Percentiles rank a stretch among this genome's conserved stretches.
These are phyloP conservation scores for Zygosaccharomyces lentus DNA, from an alignment of 805 yeast genomes.

Conservation along the genomic window DNA sequence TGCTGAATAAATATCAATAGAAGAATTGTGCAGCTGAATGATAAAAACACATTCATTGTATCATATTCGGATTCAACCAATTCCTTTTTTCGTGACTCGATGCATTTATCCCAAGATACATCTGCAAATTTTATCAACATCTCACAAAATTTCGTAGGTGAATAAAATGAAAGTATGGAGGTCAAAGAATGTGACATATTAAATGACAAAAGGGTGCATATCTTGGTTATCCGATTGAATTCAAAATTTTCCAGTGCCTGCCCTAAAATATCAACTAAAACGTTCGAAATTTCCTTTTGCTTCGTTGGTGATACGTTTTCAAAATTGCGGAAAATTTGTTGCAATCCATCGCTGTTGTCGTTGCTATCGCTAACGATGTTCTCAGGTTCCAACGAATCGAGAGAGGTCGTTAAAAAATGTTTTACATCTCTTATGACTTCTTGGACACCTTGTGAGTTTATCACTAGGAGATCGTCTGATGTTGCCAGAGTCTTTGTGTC, in stretches of 20 bases:
- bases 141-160: constrained; percentile 42
- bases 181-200: constrained; percentile 39
- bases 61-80: constrained; percentile 43
- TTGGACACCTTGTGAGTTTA: constrained; percentile 31
- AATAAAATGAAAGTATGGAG: constrained; percentile 42
- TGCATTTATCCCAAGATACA: constrained; percentile 31
- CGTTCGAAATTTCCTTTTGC: constrained; percentile 43
- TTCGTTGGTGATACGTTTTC: constrained; percentile 43
- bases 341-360: constrained; percentile 52
- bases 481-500: constrained; percentile 34
- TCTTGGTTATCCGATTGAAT: constrained; percentile 42
- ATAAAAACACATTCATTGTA: constrained; percentile 62
- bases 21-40: constrained; percentile 59
- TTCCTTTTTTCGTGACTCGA: constrained; percentile 13
- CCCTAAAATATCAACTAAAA: constrained; percentile 32
- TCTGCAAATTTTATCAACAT: constrained; percentile 54
- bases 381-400: constrained; percentile 30
- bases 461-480: constrained; percentile 35
- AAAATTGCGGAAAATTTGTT: constrained; percentile 47
- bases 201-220: constrained; percentile 49
- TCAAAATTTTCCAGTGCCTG: constrained; percentile 41
- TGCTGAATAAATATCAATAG: constrained; percentile 41
- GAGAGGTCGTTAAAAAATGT: constrained; percentile 23
- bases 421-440: constrained; percentile 34
- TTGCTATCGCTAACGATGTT: constrained; percentile 40